Conservation (phyloP, 2,329 filamentous ascomycete species). For the Gnomoniopsis sp. region DNA sequence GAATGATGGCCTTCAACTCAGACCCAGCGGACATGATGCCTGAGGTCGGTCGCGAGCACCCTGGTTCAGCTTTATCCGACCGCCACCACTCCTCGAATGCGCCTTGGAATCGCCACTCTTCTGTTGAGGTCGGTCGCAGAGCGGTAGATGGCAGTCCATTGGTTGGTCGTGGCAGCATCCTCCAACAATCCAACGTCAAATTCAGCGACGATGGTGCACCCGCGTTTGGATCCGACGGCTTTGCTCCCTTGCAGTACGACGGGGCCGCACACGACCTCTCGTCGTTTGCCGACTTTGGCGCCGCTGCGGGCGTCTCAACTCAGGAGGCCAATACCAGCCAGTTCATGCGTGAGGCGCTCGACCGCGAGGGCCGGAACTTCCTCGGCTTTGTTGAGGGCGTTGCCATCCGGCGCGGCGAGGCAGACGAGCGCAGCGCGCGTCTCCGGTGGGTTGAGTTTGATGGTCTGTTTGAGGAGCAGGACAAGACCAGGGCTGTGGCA, state of each 20-base stretch:
- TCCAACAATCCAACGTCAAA: constrained; percentile 40
- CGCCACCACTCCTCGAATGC: constrained; percentile 37
- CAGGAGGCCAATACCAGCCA: constrained; percentile 27
- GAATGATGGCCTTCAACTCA: constrained; percentile 16
- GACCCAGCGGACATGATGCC: constrained; percentile 14
- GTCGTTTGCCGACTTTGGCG: constrained; percentile 26
- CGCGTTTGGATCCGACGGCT: constrained; percentile 30
- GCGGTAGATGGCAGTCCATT: constrained; percentile 35
- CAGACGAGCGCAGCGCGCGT: constrained; percentile 24
- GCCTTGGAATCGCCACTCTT: constrained; percentile 52
- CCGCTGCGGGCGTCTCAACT: constrained; percentile 19
- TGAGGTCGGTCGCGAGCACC: constrained; percentile 27
- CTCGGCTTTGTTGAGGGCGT: constrained; percentile 38
- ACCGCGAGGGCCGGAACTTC: constrained; percentile 44
- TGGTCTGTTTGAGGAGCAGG: constrained; percentile 58
- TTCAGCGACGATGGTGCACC: constrained; percentile 41
- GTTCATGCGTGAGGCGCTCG: constrained; percentile 34
- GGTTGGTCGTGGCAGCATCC: constrained; percentile 30
- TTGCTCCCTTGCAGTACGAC: constrained; percentile 26
- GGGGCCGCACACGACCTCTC: constrained; percentile 22
- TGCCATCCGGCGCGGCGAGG: constrained; percentile 27
- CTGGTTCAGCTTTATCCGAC: constrained; percentile 17
- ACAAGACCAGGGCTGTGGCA: constrained; percentile 57
- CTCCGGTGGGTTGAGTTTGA: constrained; percentile 62
- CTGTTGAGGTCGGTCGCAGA: constrained; percentile 33